phyloP scores from a whole-genome alignment of 768 basidiomycete genomes.

The Trichaptum fuscoviolaceum region DNA sequence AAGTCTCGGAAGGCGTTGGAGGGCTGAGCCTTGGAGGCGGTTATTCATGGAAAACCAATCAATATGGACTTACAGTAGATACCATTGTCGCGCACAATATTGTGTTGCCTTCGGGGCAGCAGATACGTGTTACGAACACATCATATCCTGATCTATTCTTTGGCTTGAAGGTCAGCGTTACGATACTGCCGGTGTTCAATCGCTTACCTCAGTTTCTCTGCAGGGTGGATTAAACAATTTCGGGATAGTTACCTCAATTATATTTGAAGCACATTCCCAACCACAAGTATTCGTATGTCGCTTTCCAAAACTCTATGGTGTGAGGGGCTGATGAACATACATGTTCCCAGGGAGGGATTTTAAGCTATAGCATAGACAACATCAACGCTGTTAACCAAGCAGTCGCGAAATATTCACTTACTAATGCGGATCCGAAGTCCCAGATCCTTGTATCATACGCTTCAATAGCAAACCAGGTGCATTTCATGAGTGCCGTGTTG shows the following conservation, averaged over 20 bases:
- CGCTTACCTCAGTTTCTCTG: neutral
- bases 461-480: neutral
- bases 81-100: conserved; percentile 2
- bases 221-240: conserved; percentile 5
- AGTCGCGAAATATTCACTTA: neutral
- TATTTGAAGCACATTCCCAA: neutral
- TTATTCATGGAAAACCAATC: conserved; percentile 5
- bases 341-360: neutral
- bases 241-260: neutral
- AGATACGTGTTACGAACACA: neutral
- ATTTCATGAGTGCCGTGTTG: neutral
- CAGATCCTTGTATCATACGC: conserved; percentile 1
- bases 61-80: neutral
- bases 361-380: neutral
- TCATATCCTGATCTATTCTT: conserved; percentile 2
- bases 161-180: neutral
- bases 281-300: neutral
- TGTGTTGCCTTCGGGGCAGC: conserved; percentile 1
- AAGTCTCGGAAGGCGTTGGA: neutral
- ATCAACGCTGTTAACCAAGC: neutral
- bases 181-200: neutral
- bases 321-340: neutral
- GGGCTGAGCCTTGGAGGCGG: conserved; percentile 2
- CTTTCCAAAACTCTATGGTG: neutral
- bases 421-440: neutral